Evolutionary conservation across 2,329 filamentous ascomycete genomes (phyloP).

Genomic region (Xylaria sp.): DNA sequence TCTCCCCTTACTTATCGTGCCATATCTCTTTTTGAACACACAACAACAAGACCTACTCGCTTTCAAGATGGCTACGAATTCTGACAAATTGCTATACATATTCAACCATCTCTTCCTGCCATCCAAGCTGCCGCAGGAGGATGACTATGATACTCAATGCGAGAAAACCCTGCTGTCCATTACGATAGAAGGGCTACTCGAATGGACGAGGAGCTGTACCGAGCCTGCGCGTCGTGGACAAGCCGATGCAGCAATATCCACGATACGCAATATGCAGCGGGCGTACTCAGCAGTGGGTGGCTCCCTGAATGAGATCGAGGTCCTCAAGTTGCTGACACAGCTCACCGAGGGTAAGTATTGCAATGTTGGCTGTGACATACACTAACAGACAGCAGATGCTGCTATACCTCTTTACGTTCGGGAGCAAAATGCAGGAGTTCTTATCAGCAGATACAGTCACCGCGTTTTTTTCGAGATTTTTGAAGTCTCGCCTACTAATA

Average conservation of each 20-base stretch:
- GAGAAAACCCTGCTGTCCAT: slow-evolving; percentile 29
- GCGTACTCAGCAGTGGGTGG: slow-evolving; percentile 12
- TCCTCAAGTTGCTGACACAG: slow-evolving; percentile 10
- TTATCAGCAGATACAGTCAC: slow-evolving; percentile 41
- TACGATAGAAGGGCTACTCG: slow-evolving; percentile 13
- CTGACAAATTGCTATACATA: slow-evolving; percentile 29
- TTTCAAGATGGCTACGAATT: not conserved
- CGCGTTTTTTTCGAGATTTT: slow-evolving; percentile 48
- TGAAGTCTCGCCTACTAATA: slow-evolving; percentile 48
- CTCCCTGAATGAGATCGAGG: not conserved
- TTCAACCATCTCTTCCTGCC: slow-evolving; percentile 41
- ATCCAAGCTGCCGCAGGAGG: slow-evolving; percentile 30
- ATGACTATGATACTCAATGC: slow-evolving; percentile 26
- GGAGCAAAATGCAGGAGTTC: slow-evolving; percentile 51
- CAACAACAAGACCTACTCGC: not conserved
- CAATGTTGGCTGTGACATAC: not conserved
- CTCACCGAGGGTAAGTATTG: slow-evolving; percentile 22
- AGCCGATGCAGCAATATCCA: slow-evolving; percentile 25
- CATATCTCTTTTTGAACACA: not conserved
- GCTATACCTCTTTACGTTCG: slow-evolving; percentile 45
- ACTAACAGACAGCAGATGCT: slow-evolving; percentile 27
- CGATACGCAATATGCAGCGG: slow-evolving; percentile 23
- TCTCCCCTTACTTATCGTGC: not conserved
- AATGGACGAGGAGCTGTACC: slow-evolving; percentile 12
- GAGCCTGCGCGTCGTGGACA: not conserved